A percentile compares a stretch with the other conserved stretches of the same genome.
Evolutionary conservation across 257 asterid species (phyloP).

Genomic region (Euphrasia confusa): DNA sequence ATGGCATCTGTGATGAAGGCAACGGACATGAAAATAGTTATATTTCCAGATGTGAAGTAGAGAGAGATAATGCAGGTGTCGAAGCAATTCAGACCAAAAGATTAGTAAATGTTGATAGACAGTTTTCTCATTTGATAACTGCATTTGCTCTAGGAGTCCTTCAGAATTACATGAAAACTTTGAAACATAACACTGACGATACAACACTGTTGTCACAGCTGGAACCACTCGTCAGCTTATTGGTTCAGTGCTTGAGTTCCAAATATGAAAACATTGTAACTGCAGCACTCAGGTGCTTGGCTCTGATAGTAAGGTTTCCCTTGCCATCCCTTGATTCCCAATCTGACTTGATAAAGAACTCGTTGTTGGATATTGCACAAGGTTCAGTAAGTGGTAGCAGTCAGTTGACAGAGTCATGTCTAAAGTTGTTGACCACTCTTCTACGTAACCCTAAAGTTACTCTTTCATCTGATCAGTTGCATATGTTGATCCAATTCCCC

Average conservation of each 20-base stretch:
- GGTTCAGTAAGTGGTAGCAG: slow-evolving; percentile 53
- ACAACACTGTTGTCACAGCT: slow-evolving; percentile 47
- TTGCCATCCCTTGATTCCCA: slow-evolving; percentile 68
- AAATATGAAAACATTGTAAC: slow-evolving; percentile 64
- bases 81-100: slow-evolving; percentile 29
- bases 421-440: slow-evolving; percentile 67
- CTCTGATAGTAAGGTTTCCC: slow-evolving; percentile 62
- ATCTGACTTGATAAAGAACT: slow-evolving; percentile 65
- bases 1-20: slow-evolving; percentile 45
- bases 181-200: slow-evolving; percentile 50
- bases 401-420: slow-evolving; percentile 74
- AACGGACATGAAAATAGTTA: slow-evolving; percentile 29
- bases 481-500: slow-evolving; percentile 78
- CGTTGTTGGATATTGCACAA: slow-evolving; percentile 75
- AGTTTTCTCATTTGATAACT: slow-evolving; percentile 63
- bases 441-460: slow-evolving; percentile 60
- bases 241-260: slow-evolving; percentile 69
- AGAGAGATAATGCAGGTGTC: slow-evolving; percentile 30
- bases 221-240: slow-evolving; percentile 65
- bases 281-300: slow-evolving; percentile 66
- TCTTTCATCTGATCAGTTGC: slow-evolving; percentile 71
- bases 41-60: slow-evolving; percentile 23
- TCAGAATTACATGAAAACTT: slow-evolving; percentile 56
- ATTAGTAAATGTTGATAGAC: slow-evolving; percentile 48
- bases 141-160: slow-evolving; percentile 74